Conservation (phyloP, 495 filamentous ascomycete genomes). For the Tuber melanosporum region DNA sequence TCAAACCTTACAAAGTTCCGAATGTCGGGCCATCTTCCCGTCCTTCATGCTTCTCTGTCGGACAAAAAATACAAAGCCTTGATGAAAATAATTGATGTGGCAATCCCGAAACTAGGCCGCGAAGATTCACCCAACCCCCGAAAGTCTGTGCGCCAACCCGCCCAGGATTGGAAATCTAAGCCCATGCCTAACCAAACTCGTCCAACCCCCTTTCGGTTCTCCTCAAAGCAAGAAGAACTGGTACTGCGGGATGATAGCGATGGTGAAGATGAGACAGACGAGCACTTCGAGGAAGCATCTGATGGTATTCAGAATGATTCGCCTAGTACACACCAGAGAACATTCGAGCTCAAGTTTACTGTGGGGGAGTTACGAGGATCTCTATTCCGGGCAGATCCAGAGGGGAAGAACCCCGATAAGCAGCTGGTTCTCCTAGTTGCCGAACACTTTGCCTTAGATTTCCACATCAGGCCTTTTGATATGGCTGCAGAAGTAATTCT, state of each 20-base stretch:
- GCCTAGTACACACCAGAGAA: conserved; percentile 74
- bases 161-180: conserved; percentile 13
- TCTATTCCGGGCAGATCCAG: conserved; percentile 76
- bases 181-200: conserved; percentile 39
- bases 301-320: conserved; percentile 55
- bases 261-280: conserved; percentile 60
- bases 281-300: conserved; percentile 55
- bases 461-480: conserved; percentile 79
- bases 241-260: conserved; percentile 70
- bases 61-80: conserved; percentile 93
- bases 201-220: conserved; percentile 59
- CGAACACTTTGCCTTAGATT: conserved; percentile 78
- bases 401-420: conserved; percentile 67
- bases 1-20: conserved; percentile 88
- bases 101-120: conserved; percentile 74
- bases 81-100: conserved; percentile 93
- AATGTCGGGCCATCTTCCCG: conserved; percentile 83
- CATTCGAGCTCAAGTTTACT: conserved; percentile 91
- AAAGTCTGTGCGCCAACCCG: conserved; percentile 16
- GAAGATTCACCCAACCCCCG: conserved; percentile 42
- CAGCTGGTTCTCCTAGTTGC: conserved; percentile 86
- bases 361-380: conserved; percentile 90
- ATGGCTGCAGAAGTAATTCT: conserved; percentile 86
- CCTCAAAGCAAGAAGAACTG: conserved; percentile 63
- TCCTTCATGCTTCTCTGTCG: conserved; percentile 83